Evolutionary conservation across 352 stramenopile species (phyloP), one percentile per base, ranked within the genome.

Genomic region (Albugo laibachii): DNA sequence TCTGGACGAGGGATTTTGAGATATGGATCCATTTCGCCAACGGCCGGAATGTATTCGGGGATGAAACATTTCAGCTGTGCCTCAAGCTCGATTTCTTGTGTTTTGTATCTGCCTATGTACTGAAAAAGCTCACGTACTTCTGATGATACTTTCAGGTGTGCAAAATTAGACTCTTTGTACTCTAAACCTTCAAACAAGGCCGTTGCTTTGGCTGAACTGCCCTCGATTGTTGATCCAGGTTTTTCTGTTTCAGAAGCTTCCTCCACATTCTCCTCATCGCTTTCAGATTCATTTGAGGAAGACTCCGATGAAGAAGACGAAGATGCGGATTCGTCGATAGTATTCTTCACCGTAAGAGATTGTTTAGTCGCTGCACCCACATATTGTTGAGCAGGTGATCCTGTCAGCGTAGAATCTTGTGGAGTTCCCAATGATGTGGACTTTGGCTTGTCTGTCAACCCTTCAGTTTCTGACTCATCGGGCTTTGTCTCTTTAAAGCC

Each of bases 1-100:
- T 97, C 86, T 5, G 91, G 87, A n/a, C 88, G 80, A 19, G 88
- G 86, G 36, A 97, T 83, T 60, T 97, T 98, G 39, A 97, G 60
- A 59, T 97, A 97, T 10, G 89, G 69, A 56, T 98, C 93, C 68
- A 97, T 96, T 36, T 98, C 86, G 3, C 93, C 93, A 6, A 98
- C 77, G 0, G 93, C 84, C 8, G 93, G 93, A 39, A 97, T 97
- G 59, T 94, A 97, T 53, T 96, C 85, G 4, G 93, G 93, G 34
- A 97, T 84, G 58, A 97, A 98, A 54, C 86, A 97, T 61, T 96
- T 96, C 41, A 98, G 73, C 24, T 77, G 73, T 34, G 92, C 96
- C 55, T 97, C 84, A 35, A 98, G 65, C 46, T 97, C 88, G 38
- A 97, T 83, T 41, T 97, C 87, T 49, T 97, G 85, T 2, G 89